phyloP scores from a whole-genome alignment of 345 rosid genomes.

The Murraya koenigii region DNA sequence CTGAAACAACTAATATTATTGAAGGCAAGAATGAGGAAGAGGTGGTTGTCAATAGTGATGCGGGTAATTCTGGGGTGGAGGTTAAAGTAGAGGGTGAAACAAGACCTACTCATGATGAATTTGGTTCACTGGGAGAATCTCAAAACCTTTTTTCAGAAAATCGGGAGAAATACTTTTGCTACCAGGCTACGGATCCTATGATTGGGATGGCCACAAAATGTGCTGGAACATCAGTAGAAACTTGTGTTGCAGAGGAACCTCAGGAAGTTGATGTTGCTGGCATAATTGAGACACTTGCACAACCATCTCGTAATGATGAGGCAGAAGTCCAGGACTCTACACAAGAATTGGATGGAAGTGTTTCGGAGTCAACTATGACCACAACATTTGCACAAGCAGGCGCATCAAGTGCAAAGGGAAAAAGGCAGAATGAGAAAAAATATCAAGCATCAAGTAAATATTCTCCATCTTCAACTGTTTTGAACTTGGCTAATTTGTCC shows the following conservation, averaged over 20 bases:
- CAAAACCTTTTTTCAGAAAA: constrained; percentile 39
- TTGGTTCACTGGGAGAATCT: constrained; percentile 35
- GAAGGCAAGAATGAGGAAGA: constrained; percentile 46
- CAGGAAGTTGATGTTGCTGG: constrained; percentile 26
- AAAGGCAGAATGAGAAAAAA: constrained; percentile 58
- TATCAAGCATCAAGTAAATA: constrained; percentile 46
- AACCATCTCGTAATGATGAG: constrained; percentile 35
- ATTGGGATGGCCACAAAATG: constrained; percentile 54
- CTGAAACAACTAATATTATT: constrained; percentile 43
- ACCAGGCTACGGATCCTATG: constrained; percentile 73
- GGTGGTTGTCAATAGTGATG: constrained; percentile 41
- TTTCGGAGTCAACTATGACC: constrained; percentile 38
- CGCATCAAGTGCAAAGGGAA: constrained; percentile 48
- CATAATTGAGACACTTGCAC: constrained; percentile 34
- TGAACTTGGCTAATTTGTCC: constrained; percentile 53
- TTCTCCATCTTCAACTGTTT: constrained; percentile 53
- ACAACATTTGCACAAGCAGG: constrained; percentile 36
- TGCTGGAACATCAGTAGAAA: constrained; percentile 41
- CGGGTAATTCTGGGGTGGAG: constrained; percentile 45
- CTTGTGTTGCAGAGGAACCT: constrained; percentile 34
- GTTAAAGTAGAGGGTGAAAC: constrained; percentile 66
- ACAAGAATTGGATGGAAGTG: constrained; percentile 43
- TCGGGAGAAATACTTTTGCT: constrained; percentile 49
- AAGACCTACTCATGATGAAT: constrained; percentile 43
- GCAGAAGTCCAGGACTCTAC: constrained; percentile 39